These are phyloP conservation scores for Atkinsonella hypoxylon DNA, from an alignment of 2,329 filamentous ascomycete species.

Conservation along the genomic window DNA sequence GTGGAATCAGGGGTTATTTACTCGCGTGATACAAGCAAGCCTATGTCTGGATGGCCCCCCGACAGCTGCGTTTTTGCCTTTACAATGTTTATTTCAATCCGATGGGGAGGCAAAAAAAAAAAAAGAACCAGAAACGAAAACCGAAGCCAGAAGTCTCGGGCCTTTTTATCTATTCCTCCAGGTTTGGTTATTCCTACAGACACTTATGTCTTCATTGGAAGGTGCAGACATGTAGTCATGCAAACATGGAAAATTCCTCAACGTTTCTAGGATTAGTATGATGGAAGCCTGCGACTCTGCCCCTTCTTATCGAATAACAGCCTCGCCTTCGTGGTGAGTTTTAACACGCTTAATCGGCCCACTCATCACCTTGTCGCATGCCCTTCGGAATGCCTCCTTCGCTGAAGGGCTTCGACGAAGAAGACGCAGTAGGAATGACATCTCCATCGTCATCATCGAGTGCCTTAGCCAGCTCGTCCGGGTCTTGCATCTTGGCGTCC, in stretches of 20 bases:
- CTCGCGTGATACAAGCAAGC: too few species aligned
- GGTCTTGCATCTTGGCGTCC: constrained; percentile 55
- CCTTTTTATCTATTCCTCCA: too few species aligned
- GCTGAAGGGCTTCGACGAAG: constrained; percentile 15
- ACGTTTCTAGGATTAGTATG: not conserved
- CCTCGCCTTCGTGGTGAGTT: too few species aligned
- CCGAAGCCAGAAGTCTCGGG: too few species aligned
- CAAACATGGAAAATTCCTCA: not conserved
- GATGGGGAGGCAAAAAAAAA: not conserved
- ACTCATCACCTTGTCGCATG: constrained; percentile 35
- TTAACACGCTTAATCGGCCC: constrained; percentile 23
- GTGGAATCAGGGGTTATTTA: too few species aligned
- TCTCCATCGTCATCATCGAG: constrained; percentile 42
- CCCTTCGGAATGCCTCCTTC: constrained; percentile 22
- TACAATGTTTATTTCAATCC: not conserved
- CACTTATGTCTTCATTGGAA: not conserved
- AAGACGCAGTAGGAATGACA: constrained; percentile 13
- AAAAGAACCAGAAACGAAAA: not conserved
- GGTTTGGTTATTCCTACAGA: not conserved
- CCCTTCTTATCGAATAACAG: too few species aligned
- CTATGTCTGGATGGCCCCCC: not conserved
- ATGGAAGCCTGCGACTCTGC: too few species aligned
- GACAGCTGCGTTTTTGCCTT: not conserved
- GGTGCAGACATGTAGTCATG: not conserved
- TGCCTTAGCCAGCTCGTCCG: constrained; percentile 50